Percentiles rank a stretch among this genome's conserved stretches.
Conservation (phyloP, 1,284 basidiomycete species). For the Cutaneotrichosporon sp. region DNA sequence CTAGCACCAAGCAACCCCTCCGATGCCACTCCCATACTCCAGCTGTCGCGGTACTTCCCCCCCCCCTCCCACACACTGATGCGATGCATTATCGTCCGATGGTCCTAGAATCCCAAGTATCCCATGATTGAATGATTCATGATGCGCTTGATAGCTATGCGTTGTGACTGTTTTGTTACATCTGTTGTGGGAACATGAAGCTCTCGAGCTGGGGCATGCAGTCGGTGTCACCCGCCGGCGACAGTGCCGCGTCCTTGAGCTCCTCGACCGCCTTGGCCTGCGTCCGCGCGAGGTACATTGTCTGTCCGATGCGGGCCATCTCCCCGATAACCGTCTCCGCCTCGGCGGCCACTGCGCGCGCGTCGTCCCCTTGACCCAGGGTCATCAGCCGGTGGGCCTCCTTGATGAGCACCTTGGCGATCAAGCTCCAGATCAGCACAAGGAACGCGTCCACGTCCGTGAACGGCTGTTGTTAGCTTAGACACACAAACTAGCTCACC, state of each 20-base stretch:
- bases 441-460: slow-evolving; percentile 45
- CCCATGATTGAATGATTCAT: background rate
- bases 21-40: no score
- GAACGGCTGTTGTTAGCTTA: slow-evolving; percentile 28
- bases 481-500: slow-evolving; percentile 23
- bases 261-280: slow-evolving; percentile 41
- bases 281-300: slow-evolving; percentile 41
- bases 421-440: slow-evolving; percentile 47
- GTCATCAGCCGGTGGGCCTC: slow-evolving; percentile 38
- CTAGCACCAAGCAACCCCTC: no score
- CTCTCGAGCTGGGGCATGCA: slow-evolving; percentile 14
- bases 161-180: slow-evolving; percentile 8
- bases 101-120: no score
- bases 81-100: background rate
- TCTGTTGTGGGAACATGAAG: slow-evolving; percentile 20
- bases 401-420: slow-evolving; percentile 45
- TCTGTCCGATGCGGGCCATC: slow-evolving; percentile 31
- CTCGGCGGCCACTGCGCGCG: slow-evolving; percentile 11
- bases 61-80: background rate
- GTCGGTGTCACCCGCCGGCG: slow-evolving; percentile 4
- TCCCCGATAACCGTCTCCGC: slow-evolving; percentile 20
- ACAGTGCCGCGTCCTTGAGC: slow-evolving; percentile 31
- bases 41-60: background rate
- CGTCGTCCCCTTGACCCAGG: slow-evolving; percentile 28
- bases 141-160: background rate